phyloP scores from a whole-genome alignment of 345 rosid genomes.

The Ricinus communis region DNA sequence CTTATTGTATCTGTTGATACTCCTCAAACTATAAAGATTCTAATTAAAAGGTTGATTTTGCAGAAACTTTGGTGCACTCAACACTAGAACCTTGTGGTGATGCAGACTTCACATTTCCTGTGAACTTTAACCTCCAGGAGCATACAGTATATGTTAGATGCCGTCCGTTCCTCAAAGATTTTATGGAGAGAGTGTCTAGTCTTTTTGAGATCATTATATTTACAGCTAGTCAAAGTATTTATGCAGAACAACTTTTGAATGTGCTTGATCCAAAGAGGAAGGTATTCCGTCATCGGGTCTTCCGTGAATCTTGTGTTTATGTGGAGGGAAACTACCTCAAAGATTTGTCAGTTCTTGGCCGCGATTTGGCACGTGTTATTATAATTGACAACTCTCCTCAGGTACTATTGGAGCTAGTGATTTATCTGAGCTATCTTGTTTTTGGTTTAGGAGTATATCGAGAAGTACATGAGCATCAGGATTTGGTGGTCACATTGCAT shows the following conservation, averaged over 20 bases:
- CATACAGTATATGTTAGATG: slow-evolving; percentile 89
- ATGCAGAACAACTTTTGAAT: slow-evolving; percentile 93
- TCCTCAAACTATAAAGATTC: background rate
- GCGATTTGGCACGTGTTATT: slow-evolving; percentile 81
- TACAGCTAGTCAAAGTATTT: slow-evolving; percentile 97
- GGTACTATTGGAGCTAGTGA: slow-evolving; percentile 42
- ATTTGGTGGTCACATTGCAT: background rate
- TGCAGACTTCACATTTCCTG: slow-evolving; percentile 92
- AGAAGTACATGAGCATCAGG: background rate
- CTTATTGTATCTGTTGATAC: slow-evolving; percentile 1
- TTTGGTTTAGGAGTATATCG: background rate
- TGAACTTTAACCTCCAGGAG: slow-evolving; percentile 76
- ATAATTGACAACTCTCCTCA: slow-evolving; percentile 97
- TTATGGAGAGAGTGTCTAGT: slow-evolving; percentile 80
- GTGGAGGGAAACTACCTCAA: slow-evolving; percentile 95
- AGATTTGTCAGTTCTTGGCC: slow-evolving; percentile 92
- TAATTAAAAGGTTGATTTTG: slow-evolving; percentile 18
- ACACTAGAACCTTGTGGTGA: slow-evolving; percentile 78
- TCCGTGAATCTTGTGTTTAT: slow-evolving; percentile 91
- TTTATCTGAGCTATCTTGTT: background rate
- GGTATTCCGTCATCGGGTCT: slow-evolving; percentile 87
- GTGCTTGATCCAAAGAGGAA: slow-evolving; percentile 98
- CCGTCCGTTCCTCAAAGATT: slow-evolving; percentile 87
- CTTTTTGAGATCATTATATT: slow-evolving; percentile 92
- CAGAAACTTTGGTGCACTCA: slow-evolving; percentile 99